Base-by-base conservation (phyloP, 2,329 filamentous ascomycete species). In the Diaporthe australafricana region DNA sequence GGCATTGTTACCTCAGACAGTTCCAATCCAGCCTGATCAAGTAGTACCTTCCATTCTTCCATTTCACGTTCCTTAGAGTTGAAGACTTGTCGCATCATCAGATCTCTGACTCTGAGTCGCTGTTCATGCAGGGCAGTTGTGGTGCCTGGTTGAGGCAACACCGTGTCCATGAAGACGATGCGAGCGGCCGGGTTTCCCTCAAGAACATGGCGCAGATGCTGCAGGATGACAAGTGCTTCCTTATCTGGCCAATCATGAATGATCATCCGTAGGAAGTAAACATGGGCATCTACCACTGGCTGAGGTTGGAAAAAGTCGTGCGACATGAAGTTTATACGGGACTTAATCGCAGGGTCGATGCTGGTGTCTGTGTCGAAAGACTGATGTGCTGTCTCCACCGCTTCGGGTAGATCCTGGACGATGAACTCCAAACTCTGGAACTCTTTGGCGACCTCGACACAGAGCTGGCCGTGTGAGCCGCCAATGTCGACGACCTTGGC, bases 251-350 rank as follows among this genome's bases (percentile, higher is more conserved):
- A 67, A 38, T 67, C 63, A 40, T 67, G 63, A 25, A 67, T 38
- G 22, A 67, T 67, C 32, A 53, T 67, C 27, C 63, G 48, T 3
- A 67, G 47, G 22, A 67, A 52, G n/a, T 55, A 67, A 3, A 40
- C 63, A 22, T 56, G 52, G 12, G 52, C 52, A 20, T 56, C 52
- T 35, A n/a, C 30, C 25, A 53, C 32, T 16, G 63, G 30, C 22
- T 40, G 47, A 16, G 63, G 63, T 27, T 67, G 48, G 63, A 67
- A 67, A 9, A 67, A 67, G 63, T 67, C 63, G 12, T 67, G 63
- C 48, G 63, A 38, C 30, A 67, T 27, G 22, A 67, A 55, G 5
- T 27, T 27, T 9, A 67, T 67, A 5, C 63, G 45, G 12, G 45
- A 52, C 30, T 32, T 67, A 12, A 55, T 42, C 22, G 20, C 2